Evolutionary conservation across 108 stramenopile species (phyloP).

Genomic region (Chaetoceros tenuissimus): DNA sequence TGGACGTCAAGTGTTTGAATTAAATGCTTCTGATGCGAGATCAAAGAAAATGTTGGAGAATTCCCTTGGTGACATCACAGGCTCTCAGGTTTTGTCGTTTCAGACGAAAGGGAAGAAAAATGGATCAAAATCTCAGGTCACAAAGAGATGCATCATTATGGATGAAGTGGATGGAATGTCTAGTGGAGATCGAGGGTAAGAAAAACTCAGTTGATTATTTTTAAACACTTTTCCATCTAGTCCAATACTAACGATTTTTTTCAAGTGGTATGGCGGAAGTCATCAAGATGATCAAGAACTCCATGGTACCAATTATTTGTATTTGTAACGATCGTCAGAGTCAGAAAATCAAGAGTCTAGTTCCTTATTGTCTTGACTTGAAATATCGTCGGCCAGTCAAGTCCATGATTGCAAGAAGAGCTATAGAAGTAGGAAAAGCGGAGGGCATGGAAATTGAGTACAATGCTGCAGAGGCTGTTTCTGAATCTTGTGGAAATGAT

Average conservation of each 20-base stretch:
- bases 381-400: constrained; percentile 78
- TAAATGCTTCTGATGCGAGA: constrained; percentile 95
- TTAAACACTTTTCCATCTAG: no score
- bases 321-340: constrained; percentile 97
- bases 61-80: constrained; percentile 71
- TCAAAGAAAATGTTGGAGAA: constrained; percentile 71
- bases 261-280: constrained; percentile 88
- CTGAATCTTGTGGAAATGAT: constrained; percentile 93
- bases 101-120: constrained; percentile 1
- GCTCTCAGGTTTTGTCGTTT: constrained; percentile 44
- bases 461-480: constrained; percentile 93
- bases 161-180: constrained; percentile 99
- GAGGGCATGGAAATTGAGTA: constrained; percentile 79
- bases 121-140: background rate
- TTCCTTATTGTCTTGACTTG: constrained; percentile 93
- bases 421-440: constrained; percentile 62
- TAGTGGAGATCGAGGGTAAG: constrained; percentile 89
- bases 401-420: constrained; percentile 59
- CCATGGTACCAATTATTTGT: constrained; percentile 94
- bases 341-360: constrained; percentile 76
- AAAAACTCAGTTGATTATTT: no score
- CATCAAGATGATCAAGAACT: constrained; percentile 93
- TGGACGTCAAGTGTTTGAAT: constrained; percentile 88
- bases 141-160: constrained; percentile 89
- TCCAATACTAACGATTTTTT: no score